Conservation (phyloP, 176 grass and related monocot genomes). For the Triticum monococcum region DNA sequence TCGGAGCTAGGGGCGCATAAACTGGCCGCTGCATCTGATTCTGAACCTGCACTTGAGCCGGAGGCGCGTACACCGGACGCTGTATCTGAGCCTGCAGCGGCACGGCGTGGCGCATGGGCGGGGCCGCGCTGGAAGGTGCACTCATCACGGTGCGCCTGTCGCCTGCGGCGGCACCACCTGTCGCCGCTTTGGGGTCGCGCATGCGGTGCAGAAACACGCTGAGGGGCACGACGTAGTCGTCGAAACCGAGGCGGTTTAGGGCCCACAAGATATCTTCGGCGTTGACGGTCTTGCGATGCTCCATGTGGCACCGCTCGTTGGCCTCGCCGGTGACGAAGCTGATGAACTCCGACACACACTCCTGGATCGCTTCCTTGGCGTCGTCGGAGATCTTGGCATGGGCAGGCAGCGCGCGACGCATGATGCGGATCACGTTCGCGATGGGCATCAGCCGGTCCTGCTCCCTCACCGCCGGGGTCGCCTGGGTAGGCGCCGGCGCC, state of each 20-base stretch:
- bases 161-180: not conserved
- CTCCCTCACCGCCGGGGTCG: conserved; percentile 25
- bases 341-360: conserved; percentile 88
- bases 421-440: conserved; percentile 70
- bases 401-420: conserved; percentile 53
- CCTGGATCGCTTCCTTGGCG: conserved; percentile 68
- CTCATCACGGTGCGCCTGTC: not conserved
- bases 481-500: not conserved
- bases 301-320: conserved; percentile 60
- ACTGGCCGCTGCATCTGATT: too few species aligned
- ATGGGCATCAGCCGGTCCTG: conserved; percentile 71
- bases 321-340: conserved; percentile 79
- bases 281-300: conserved; percentile 82
- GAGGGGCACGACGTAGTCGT: conserved; percentile 56
- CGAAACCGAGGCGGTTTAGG: conserved; percentile 66
- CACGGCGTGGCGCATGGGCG: not conserved
- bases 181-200: conserved; percentile 41
- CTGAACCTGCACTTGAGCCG: too few species aligned
- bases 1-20: too few species aligned
- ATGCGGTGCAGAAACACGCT: conserved; percentile 39
- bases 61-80: not conserved
- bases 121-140: not conserved
- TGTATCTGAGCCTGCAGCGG: not conserved
- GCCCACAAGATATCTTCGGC: conserved; percentile 78
- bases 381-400: conserved; percentile 81